Base-by-base conservation (phyloP, 768 basidiomycete species). In the Lactarius sp. region DNA sequence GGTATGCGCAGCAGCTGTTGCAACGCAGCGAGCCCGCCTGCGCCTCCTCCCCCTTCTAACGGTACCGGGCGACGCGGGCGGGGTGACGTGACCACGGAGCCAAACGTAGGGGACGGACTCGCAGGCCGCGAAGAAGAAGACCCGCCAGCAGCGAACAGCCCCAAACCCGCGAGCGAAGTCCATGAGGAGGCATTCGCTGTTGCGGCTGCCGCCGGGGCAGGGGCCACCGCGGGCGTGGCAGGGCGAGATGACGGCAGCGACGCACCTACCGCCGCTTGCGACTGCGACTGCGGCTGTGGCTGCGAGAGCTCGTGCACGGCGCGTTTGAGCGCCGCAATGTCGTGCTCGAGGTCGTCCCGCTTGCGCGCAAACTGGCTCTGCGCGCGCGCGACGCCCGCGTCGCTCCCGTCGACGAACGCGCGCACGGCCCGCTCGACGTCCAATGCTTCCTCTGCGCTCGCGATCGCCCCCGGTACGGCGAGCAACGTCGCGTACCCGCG, bases 401-500 rank as follows among this genome's bases (percentile, higher is more conserved):
- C 83, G 0, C 78, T 77, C 0, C 87, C 86, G 37, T 80, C 76
- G 0, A 85, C 73, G 64, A 89, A 91, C 0, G 76, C 78, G 18
- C 73, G 62, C n/a, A 87, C 80, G 62, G 85, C 82, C 2, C 59
- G 64, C 65, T 83, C 80, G 8, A 85, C 70, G 39, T 81, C 79
- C 4, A 64, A 75, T 33, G 67, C 71, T 56, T 75, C 67, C 31
- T 66, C 66, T 10, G 67, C 70, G n/a, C 67, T 62, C 6, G 61
- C 53, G 36, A 73, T 69, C 33, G 84, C 85, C 1, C 83, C 83
- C 27, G 82, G 81, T 3, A 91, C 77, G 16, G 77, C 74, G 13
- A 92, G 75, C n/a, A 91, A 71, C 0, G 87, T 84, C 67, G 85
- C 83, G 63, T 85, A 92, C 3, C 90, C 90, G 8, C 79, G 79